Evolutionary conservation across 371 early-diverging fungal species (phyloP).

Genomic region (Haplosporangium sp.): DNA sequence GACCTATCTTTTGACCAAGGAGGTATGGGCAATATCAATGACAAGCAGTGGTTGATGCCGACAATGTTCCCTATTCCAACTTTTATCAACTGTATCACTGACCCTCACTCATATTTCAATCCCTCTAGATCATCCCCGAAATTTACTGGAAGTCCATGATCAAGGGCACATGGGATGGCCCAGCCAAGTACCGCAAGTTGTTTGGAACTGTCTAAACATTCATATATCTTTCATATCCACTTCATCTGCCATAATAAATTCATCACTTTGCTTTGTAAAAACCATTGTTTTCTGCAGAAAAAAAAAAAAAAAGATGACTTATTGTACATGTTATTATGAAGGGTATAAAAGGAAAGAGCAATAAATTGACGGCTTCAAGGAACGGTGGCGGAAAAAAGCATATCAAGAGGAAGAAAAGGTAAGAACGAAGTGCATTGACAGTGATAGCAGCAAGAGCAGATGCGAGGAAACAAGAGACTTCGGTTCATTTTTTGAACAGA

Average conservation of each 20-base stretch:
- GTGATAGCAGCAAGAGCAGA: too few species aligned
- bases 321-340: too few species aligned
- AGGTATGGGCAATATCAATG: constrained; percentile 52
- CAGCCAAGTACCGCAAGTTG: constrained; percentile 67
- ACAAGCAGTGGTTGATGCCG: background rate
- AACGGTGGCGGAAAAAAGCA: too few species aligned
- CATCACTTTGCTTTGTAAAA: background rate
- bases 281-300: background rate
- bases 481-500: background rate
- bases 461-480: too few species aligned
- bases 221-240: background rate
- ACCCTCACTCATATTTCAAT: background rate
- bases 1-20: constrained; percentile 79
- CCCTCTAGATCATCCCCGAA: constrained; percentile 68
- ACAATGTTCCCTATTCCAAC: background rate
- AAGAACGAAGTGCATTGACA: too few species aligned
- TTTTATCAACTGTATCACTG: background rate
- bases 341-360: too few species aligned
- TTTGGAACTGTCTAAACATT: constrained; percentile 44
- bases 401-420: too few species aligned
- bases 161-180: constrained; percentile 85
- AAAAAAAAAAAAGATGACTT: background rate
- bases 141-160: constrained; percentile 85
- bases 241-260: constrained; percentile 4
- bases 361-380: too few species aligned